phyloP scores from a whole-genome alignment of 1,139 yeast genomes.

The Yamadazyma pseudoaaseri region DNA sequence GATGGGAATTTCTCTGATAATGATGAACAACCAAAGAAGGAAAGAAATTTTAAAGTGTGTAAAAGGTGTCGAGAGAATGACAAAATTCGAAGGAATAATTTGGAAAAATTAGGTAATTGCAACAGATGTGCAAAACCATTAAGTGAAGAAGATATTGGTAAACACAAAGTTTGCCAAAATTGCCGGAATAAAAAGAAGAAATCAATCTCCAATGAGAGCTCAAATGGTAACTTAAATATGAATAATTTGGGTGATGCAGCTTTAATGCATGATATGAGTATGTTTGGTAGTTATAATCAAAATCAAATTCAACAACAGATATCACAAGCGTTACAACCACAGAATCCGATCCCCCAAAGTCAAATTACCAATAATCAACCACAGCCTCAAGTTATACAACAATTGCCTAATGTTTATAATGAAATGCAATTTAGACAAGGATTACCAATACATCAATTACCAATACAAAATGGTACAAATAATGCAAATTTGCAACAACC shows the following conservation, averaged over 20 bases:
- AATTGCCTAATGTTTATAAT: constrained; percentile 8
- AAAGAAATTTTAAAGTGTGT: constrained; percentile 56
- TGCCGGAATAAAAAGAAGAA: constrained; percentile 57
- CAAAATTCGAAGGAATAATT: constrained; percentile 51
- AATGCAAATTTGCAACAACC: constrained; percentile 2
- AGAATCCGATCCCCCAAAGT: constrained; percentile 13
- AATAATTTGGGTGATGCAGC: constrained; percentile 6
- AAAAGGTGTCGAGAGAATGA: constrained; percentile 62
- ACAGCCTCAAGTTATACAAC: constrained; percentile 7
- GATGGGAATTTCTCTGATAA: constrained; percentile 10
- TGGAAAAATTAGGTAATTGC: constrained; percentile 60
- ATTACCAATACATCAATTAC: constrained; percentile 5
- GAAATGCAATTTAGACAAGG: constrained; percentile 9
- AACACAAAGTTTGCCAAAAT: constrained; percentile 53
- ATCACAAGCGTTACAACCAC: constrained; percentile 16
- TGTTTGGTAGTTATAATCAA: constrained; percentile 9
- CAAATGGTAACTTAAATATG: constrained; percentile 2
- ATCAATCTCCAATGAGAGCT: constrained; percentile 7
- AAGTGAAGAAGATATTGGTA: constrained; percentile 43
- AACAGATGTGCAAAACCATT: constrained; percentile 58
- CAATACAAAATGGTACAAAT: constrained; percentile 1
- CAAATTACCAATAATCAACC: constrained; percentile 3
- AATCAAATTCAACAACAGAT: constrained; percentile 16
- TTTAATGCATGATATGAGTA: constrained; percentile 8
- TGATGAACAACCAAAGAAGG: constrained; percentile 14